phyloP scores from a whole-genome alignment of 768 basidiomycete species.

The Lyophyllum shimeji region DNA sequence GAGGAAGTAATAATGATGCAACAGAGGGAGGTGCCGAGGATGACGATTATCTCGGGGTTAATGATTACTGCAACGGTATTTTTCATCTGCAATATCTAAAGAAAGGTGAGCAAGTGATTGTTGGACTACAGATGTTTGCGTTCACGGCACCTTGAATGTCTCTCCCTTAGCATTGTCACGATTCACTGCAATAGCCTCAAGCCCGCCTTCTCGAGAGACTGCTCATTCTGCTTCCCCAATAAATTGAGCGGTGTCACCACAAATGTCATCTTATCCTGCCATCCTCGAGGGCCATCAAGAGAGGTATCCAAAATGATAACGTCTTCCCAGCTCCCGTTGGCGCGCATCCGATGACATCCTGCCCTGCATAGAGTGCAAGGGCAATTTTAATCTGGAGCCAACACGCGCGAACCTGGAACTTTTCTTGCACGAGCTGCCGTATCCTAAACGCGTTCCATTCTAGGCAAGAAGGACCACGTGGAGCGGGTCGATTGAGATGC shows the following conservation, averaged over 20 bases:
- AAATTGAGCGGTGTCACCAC: background rate
- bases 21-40: no score
- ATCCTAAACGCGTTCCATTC: background rate
- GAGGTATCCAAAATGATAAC: constrained; percentile 19
- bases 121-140: no score
- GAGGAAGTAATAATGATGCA: no score
- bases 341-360: constrained; percentile 19
- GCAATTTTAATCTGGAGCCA: background rate
- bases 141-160: background rate
- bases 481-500: no score
- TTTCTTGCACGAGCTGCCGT: background rate
- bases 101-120: no score
- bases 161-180: background rate
- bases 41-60: no score
- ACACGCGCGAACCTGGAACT: background rate
- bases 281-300: constrained; percentile 18
- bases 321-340: constrained; percentile 22
- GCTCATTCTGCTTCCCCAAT: background rate
- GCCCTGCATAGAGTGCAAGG: background rate
- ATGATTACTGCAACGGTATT: no score
- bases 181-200: background rate
- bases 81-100: no score
- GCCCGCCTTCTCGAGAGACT: background rate
- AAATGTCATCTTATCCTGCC: constrained; percentile 12
- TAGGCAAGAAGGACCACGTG: background rate